Evolutionary conservation across 164 flowering plant genomes (phyloP).

Genomic region (Aristolochia californica): DNA sequence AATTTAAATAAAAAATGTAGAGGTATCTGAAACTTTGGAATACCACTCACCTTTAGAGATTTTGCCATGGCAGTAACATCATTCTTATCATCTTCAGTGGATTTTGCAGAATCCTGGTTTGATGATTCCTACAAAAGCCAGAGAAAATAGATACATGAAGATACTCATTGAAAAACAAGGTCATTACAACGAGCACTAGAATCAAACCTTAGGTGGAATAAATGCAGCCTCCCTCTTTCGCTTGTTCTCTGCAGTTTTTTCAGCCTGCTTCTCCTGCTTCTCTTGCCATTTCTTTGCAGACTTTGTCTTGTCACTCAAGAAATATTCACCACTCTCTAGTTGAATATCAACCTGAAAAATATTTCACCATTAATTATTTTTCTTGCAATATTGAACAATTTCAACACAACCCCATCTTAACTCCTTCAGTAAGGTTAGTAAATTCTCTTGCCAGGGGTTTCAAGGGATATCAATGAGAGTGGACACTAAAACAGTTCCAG

Average conservation of each 20-base stretch:
- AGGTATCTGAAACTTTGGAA: background rate
- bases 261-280: constrained; percentile 80
- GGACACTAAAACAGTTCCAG: no score
- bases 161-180: background rate
- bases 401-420: background rate
- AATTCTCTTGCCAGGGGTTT: no score
- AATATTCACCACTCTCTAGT: constrained; percentile 88
- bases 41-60: constrained; percentile 63
- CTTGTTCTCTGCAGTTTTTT: constrained; percentile 74
- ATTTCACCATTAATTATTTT: background rate
- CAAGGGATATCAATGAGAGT: no score
- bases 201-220: constrained; percentile 70
- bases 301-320: constrained; percentile 64
- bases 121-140: constrained; percentile 36
- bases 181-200: background rate
- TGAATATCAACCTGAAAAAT: constrained; percentile 53
- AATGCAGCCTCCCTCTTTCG: constrained; percentile 69
- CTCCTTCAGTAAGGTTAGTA: no score
- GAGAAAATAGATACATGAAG: background rate
- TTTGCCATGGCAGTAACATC: constrained; percentile 45
- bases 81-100: constrained; percentile 20
- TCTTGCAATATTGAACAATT: background rate
- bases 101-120: constrained; percentile 12
- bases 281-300: constrained; percentile 75
- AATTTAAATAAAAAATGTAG: background rate